These are phyloP conservation scores for Roridomyces roridus DNA, from an alignment of 768 basidiomycete genomes.

Conservation along the genomic window DNA sequence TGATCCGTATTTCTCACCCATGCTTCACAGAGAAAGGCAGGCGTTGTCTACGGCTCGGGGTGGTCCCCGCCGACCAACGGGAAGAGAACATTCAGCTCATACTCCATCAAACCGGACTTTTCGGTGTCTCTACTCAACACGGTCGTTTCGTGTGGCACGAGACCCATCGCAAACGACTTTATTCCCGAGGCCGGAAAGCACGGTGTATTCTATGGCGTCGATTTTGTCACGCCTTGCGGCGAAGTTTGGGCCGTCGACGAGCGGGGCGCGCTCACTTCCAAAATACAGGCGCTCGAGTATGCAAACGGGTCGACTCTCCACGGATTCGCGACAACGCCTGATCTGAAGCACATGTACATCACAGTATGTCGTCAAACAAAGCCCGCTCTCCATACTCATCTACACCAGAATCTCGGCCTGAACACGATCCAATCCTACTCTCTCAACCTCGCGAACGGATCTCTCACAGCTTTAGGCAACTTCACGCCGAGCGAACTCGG, in stretches of 20 bases:
- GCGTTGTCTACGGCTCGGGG: constrained; percentile 26
- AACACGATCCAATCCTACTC: constrained; percentile 25
- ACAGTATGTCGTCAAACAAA: constrained; percentile 11
- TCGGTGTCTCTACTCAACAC: constrained; percentile 24
- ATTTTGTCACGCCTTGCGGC: constrained; percentile 28
- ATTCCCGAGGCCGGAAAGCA: constrained; percentile 17
- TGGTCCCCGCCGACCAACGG: constrained; percentile 26
- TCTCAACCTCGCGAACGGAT: constrained; percentile 17
- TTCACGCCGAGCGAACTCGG: constrained; percentile 12
- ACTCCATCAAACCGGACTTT: constrained; percentile 24
- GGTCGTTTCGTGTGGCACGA: constrained; percentile 28
- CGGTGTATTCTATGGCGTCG: constrained; percentile 26
- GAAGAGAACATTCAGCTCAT: constrained; percentile 25
- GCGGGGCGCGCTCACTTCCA: constrained; percentile 15
- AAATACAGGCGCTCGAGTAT: constrained; percentile 23
- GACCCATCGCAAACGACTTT: constrained; percentile 30
- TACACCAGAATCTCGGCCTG: constrained; percentile 22
- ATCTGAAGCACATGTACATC: constrained; percentile 27
- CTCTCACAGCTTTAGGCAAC: not conserved
- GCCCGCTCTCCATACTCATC: not conserved
- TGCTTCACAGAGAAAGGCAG: constrained; percentile 15
- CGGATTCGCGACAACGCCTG: constrained; percentile 27
- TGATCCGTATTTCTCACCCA: not conserved
- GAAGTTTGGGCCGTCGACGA: constrained; percentile 26
- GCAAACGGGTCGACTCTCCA: constrained; percentile 24